phyloP scores from a whole-genome alignment of 371 early-diverging fungal species.

The Catenaria anguillulae region DNA sequence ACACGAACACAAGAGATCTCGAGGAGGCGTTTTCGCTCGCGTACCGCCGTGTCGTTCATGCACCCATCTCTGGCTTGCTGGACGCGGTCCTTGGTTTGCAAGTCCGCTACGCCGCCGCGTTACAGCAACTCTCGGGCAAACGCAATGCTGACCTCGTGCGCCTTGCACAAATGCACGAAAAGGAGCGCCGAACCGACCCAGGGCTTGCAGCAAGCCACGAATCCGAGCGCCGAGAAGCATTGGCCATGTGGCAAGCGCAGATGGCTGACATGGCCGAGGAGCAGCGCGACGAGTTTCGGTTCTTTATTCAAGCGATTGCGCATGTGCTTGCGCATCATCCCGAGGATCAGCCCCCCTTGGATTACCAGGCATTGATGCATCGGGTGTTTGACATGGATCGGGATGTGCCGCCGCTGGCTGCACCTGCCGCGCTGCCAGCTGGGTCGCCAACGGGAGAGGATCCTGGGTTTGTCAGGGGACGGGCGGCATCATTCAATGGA shows the following conservation, averaged over 20 bases:
- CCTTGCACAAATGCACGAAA: background rate
- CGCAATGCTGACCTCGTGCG: background rate
- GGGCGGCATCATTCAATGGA: no score
- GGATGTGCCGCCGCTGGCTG: no score
- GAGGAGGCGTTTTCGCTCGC: background rate
- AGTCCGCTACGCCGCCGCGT: background rate
- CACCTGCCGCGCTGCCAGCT: no score
- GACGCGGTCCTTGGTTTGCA: background rate
- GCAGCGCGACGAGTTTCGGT: constrained; percentile 1
- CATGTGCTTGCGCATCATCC: background rate
- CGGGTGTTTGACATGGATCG: background rate
- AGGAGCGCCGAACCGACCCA: background rate
- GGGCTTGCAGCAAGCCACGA: background rate
- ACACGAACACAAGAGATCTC: no score
- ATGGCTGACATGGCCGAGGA: background rate
- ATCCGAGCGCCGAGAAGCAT: background rate
- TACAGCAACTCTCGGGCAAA: background rate
- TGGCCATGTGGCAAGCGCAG: background rate
- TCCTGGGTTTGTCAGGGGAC: no score
- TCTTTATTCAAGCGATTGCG: background rate
- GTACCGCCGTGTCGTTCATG: background rate
- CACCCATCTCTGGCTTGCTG: background rate
- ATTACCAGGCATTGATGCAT: background rate
- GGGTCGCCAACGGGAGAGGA: no score
- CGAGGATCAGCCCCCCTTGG: background rate